Evolutionary conservation across 1,139 yeast genomes (phyloP).

Genomic region (Taiozyma sp.): DNA sequence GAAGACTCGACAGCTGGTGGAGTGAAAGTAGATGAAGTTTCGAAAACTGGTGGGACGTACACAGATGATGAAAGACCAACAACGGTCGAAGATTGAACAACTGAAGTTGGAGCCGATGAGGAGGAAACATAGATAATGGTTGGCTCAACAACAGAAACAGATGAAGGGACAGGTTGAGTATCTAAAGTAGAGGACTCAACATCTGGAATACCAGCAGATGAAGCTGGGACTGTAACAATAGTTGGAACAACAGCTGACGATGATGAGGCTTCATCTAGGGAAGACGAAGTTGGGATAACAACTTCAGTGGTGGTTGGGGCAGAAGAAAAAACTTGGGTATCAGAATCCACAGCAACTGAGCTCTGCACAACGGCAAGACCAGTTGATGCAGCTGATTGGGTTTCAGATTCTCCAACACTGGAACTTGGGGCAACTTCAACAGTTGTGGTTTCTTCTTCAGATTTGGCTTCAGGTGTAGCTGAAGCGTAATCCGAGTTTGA

Average conservation of each 20-base stretch:
- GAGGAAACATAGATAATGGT: neutral
- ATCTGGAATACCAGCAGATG: neutral
- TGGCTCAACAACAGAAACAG: neutral
- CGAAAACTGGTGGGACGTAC: neutral
- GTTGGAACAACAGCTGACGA: conserved; percentile 3
- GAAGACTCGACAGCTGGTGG: neutral
- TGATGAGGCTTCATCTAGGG: neutral
- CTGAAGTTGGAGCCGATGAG: neutral
- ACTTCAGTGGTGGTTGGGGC: neutral
- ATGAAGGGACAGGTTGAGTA: neutral
- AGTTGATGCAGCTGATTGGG: conserved; percentile 1
- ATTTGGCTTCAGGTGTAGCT: too few species aligned
- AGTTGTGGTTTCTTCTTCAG: neutral
- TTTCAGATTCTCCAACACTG: neutral
- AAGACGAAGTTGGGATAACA: neutral
- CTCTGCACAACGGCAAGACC: neutral
- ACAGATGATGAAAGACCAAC: neutral
- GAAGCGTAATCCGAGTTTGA: neutral
- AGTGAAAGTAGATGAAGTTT: neutral
- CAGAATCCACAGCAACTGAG: neutral
- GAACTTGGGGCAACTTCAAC: neutral
- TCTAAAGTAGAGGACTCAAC: neutral
- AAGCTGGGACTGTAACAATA: neutral
- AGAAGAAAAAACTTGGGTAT: neutral
- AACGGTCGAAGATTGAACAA: neutral